These are phyloP conservation scores for Eucalyptus victrix DNA, from an alignment of 345 rosid species.

Conservation along the genomic window DNA sequence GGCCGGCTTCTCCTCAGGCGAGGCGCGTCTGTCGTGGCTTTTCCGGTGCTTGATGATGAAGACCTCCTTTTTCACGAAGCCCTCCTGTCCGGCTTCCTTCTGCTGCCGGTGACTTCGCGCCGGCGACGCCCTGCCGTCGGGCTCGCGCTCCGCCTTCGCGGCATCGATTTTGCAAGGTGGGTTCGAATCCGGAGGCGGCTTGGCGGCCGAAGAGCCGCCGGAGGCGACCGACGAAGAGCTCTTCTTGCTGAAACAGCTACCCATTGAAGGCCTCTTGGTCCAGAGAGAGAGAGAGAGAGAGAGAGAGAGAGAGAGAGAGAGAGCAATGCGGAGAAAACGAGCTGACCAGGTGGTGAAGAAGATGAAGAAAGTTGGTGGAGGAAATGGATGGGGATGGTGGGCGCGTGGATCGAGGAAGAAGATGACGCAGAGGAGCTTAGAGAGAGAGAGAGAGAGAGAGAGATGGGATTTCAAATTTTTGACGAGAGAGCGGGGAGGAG, in stretches of 20 bases:
- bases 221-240: slow-evolving; percentile 9
- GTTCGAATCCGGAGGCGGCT: background rate
- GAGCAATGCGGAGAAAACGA: background rate
- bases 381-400: background rate
- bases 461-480: background rate
- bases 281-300: background rate
- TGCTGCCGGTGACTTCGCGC: background rate
- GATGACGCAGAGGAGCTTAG: background rate
- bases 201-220: background rate
- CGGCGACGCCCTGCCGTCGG: background rate
- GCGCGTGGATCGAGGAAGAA: background rate
- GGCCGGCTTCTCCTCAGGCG: slow-evolving; percentile 6
- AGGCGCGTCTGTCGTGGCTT: slow-evolving; percentile 53
- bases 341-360: background rate
- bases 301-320: background rate
- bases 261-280: slow-evolving; percentile 23
- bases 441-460: background rate
- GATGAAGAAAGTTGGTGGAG: background rate
- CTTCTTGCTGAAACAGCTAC: slow-evolving; percentile 56
- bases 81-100: background rate
- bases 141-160: background rate
- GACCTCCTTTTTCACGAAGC: slow-evolving; percentile 45
- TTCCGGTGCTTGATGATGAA: slow-evolving; percentile 76
- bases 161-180: background rate
- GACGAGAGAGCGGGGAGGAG: background rate